Base-by-base conservation (phyloP, 352 stramenopile species). In the Phytophthora crassamura region DNA sequence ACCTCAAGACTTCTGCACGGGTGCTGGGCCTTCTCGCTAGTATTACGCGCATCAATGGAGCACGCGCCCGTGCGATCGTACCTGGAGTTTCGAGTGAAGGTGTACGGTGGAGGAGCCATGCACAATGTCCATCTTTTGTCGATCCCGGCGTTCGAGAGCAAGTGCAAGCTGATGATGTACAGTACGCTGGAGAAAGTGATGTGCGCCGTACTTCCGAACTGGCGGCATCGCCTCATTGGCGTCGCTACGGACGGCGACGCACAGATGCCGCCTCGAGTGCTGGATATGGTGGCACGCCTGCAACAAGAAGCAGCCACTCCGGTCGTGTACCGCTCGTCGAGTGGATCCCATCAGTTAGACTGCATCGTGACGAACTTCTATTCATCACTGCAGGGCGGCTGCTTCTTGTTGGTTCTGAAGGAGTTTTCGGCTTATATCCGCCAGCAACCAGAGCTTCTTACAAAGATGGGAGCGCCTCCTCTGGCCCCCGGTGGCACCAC, bases 1-100 rank as follows among this genome's bases (percentile, higher is more conserved):
- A 58, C 75, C 7, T 65, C 76, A 16, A 43, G 60, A 43, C 54
- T 88, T 22, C 45, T 91, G 12, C 48, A 54, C 8, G 50, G 64
- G 20, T 74, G 71, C 36, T 88, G 78, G 82, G 70, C 65, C 10
- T 86, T 89, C 45, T 86, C 76, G 1, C 25, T 91, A 12, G 72
- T 73, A 9, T 28, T 91, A 25, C 67, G 72, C 53, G 54, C 53
- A 4, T 65, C 43, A 4, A 60, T 67, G 72, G 67, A 59, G 20
- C 61, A 74, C 25, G 69, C 53, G 14, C 63, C 67, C 5, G 55
- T 77, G 46, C 63, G 73, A 9, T 75, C 77, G 33, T 80, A 72
- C 32, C 42, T 86, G 18, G 75, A 80, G 16, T 76, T 88, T 40
- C 76, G 71, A 10, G 35, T 85, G 30, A 80, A 78, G n/a, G 55